These are phyloP conservation scores for Cyclostephanos tholiformis DNA, from an alignment of 108 stramenopile species.

Conservation along the genomic window DNA sequence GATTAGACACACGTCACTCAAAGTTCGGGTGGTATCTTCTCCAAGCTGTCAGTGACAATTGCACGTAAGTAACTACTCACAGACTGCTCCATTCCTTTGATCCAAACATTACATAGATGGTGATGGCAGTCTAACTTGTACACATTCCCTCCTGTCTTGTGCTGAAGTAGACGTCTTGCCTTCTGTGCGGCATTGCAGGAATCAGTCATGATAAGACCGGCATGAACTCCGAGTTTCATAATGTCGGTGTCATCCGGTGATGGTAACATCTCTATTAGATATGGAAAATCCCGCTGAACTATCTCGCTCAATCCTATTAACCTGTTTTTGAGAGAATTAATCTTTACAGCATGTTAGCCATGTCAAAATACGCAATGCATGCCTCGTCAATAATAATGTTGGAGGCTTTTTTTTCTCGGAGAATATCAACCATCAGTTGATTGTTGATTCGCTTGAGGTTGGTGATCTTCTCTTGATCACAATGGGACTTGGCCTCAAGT, in stretches of 20 bases:
- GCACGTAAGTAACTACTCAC: conserved; percentile 1
- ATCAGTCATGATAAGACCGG: conserved; percentile 7
- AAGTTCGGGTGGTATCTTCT: conserved; percentile 2
- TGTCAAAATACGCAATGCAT: too few relatives aligned
- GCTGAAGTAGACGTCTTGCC: conserved; percentile 10
- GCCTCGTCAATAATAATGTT: too few relatives aligned
- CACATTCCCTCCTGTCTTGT: conserved; percentile 3
- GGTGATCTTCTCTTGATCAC: too few relatives aligned
- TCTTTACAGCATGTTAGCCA: neutral
- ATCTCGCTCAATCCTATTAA: neutral
- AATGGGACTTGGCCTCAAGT: too few relatives aligned
- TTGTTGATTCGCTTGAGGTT: too few relatives aligned
- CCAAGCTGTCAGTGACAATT: neutral
- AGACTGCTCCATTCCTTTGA: conserved; percentile 4
- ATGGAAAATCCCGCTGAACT: neutral
- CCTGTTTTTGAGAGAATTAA: neutral
- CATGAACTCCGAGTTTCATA: neutral
- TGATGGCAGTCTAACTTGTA: conserved; percentile 9
- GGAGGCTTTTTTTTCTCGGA: too few relatives aligned
- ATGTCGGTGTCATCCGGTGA: neutral
- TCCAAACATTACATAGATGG: conserved; percentile 11
- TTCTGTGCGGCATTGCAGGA: conserved; percentile 17
- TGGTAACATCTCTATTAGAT: neutral
- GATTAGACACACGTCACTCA: neutral
- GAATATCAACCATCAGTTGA: too few relatives aligned